These are phyloP conservation scores for Aegilops longissima DNA, from an alignment of 176 grass and related monocot genomes.

Conservation along the genomic window DNA sequence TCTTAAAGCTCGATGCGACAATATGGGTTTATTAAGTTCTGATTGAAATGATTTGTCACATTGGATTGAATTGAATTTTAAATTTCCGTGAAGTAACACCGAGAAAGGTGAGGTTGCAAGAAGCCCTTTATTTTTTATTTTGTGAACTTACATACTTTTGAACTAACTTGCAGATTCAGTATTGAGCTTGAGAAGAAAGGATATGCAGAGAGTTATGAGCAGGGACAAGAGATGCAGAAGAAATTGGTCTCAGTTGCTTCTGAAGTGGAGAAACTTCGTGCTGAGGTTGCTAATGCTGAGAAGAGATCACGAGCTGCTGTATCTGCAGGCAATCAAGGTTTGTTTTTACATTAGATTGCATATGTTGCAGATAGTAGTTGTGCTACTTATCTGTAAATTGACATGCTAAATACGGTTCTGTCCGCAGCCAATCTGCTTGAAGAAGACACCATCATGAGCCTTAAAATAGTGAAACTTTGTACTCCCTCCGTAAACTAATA, in stretches of 20 bases:
- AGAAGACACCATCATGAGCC: background rate
- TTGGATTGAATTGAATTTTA: background rate
- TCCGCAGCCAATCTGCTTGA: background rate
- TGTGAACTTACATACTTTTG: slow-evolving; percentile 18
- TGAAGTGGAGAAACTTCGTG: slow-evolving; percentile 80
- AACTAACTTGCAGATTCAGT: slow-evolving; percentile 48
- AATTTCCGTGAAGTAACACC: background rate
- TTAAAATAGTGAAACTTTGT: background rate
- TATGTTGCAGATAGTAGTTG: background rate
- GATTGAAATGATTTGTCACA: slow-evolving; percentile 7
- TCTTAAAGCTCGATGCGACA: background rate
- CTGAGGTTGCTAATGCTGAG: slow-evolving; percentile 65
- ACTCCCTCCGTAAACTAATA: no score
- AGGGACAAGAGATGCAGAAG: slow-evolving; percentile 84
- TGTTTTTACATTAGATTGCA: slow-evolving; percentile 8
- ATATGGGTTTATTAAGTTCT: background rate
- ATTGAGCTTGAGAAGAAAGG: slow-evolving; percentile 89
- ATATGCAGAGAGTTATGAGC: slow-evolving; percentile 79
- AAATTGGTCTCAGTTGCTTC: slow-evolving; percentile 85
- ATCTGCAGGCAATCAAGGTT: slow-evolving; percentile 58
- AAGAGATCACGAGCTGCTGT: slow-evolving; percentile 55
- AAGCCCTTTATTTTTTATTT: slow-evolving; percentile 11
- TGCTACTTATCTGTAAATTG: background rate
- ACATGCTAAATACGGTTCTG: background rate
- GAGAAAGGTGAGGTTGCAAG: background rate